A percentile compares a stretch with the other conserved stretches of the same genome.
phyloP scores from a whole-genome alignment of 306 rosid species.

The Trifolium repens region DNA sequence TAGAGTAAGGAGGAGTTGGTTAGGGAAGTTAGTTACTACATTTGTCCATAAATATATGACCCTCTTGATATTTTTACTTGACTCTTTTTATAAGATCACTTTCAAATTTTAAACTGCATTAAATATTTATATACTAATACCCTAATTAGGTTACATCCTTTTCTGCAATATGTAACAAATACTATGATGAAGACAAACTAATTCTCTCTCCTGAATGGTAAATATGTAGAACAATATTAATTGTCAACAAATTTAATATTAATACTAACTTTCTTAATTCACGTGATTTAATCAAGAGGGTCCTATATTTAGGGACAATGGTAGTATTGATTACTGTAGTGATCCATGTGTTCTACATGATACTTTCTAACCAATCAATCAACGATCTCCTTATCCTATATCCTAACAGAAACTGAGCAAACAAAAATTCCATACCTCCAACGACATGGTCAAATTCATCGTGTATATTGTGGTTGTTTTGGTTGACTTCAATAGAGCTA shows the following conservation, averaged over 20 bases:
- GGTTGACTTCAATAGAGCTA: slow-evolving; percentile 11
- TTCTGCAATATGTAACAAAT: background rate
- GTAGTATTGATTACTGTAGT: too few relatives aligned
- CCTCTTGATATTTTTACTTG: background rate
- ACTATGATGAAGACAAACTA: too few relatives aligned
- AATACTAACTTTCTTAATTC: background rate
- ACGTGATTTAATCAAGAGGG: background rate
- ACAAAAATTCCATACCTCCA: background rate
- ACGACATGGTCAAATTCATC: background rate
- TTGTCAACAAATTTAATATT: background rate
- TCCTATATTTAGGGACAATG: background rate
- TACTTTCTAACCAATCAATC: background rate
- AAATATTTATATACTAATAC: background rate
- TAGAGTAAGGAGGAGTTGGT: background rate
- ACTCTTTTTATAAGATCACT: background rate
- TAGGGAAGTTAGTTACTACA: background rate
- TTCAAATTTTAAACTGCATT: background rate
- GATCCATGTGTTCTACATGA: too few relatives aligned
- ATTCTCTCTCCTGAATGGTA: background rate
- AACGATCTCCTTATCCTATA: background rate
- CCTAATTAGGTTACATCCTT: background rate
- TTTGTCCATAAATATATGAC: background rate
- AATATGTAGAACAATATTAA: background rate
- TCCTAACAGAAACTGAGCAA: background rate
- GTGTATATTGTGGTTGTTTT: background rate